Evolutionary conservation across 177 flowering plant genomes (phyloP).

Genomic region (Telopea speciosissima): DNA sequence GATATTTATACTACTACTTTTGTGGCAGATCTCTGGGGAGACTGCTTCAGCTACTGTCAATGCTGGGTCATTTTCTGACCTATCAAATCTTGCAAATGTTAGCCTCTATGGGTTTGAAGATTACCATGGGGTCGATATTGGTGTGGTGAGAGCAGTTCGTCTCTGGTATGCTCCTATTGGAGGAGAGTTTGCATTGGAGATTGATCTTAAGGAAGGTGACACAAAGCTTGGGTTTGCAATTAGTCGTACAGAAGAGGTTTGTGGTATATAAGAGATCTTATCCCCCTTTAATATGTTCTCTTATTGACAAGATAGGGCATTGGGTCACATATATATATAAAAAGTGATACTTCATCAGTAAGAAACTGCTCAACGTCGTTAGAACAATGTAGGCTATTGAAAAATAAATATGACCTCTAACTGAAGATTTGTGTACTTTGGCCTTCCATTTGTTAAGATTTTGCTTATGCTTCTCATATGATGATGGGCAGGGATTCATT

Average conservation of each 20-base stretch:
- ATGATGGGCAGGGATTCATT: constrained; percentile 63
- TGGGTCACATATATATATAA: not conserved
- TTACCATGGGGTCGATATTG: constrained; percentile 95
- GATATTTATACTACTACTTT: not conserved
- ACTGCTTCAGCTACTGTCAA: constrained; percentile 81
- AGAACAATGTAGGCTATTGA: not conserved
- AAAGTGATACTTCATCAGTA: not conserved
- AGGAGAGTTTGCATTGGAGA: constrained; percentile 63
- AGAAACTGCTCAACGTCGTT: not conserved
- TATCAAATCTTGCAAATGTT: constrained; percentile 66
- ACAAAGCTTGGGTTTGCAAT: constrained; percentile 84
- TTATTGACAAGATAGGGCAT: not conserved
- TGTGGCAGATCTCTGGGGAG: constrained; percentile 79
- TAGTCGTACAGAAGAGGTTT: constrained; percentile 93
- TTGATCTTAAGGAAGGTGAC: constrained; percentile 61
- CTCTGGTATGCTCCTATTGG: constrained; percentile 84
- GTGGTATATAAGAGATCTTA: not conserved
- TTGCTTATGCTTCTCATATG: not conserved
- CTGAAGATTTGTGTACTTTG: not conserved
- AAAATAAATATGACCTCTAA: not conserved
- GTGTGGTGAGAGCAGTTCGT: constrained; percentile 89
- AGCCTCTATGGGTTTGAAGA: constrained; percentile 95
- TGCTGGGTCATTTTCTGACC: constrained; percentile 75
- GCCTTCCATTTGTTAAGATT: not conserved
- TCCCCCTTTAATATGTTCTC: not conserved